Base-by-base conservation (phyloP, 73 alveolate genomes). In the Blepharisma stoltei region DNA sequence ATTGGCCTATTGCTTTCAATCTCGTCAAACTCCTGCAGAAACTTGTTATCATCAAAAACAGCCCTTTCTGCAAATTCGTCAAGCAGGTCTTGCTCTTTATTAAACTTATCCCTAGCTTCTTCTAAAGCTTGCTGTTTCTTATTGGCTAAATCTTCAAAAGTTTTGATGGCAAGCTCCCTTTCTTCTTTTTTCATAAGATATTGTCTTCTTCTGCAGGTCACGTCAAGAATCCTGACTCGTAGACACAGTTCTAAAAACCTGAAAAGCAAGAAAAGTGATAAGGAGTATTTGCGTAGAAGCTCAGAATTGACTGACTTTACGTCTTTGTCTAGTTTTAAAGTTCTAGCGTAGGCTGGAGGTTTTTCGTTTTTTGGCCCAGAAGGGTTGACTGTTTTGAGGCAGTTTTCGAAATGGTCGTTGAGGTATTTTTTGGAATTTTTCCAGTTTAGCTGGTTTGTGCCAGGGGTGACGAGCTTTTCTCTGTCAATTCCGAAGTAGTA, bases 361-460 rank as follows among this genome's bases (percentile, higher is more conserved):
- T 81, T 85, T 45, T 82, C 94, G 23, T 81, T 86, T 69, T 90
- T 93, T 37, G 95, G 89, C 0, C 97, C 97, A 21, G 73, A 53
- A 47, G 93, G 93, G 38, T 81, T 83, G 71, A 83, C 86, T 25
- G 55, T 49, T n/a, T 69, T 70, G 25, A 84, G 67, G 54, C 80
- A 82, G 55, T 54, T 79, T 23, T 69, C 65, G 25, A 93, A 78
- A 38, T 89, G 86, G 14, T 88, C 86, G 20, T 79, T 79, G 83
- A 92, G 67, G 41, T 38, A 78, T 25, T 66, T 78, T 80, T 84
- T 90, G 0, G 97, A 97, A 67, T 78, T 81, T 82, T 93, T 93
- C 98, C 98, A 93, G 66, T 83, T 81, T 60, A 93, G 83, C 81
- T 89, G 87, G 78, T 93, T 90, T 0, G 98, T 93, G 41, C 90